phyloP scores from a whole-genome alignment of 768 basidiomycete species.

The Russula griseocarnosa region DNA sequence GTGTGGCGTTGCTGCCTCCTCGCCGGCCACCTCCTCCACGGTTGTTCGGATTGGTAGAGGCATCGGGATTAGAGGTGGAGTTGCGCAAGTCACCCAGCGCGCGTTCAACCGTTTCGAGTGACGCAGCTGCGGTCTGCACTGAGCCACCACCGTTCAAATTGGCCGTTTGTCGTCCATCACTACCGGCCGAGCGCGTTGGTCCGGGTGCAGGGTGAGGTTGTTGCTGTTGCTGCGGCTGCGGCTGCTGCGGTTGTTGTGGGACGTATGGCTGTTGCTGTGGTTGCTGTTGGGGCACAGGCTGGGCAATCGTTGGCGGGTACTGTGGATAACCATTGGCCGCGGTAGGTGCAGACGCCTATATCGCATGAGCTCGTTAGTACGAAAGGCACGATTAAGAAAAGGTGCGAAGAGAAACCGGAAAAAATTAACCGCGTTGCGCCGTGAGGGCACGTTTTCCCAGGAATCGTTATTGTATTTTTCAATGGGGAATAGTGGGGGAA shows the following conservation, averaged over 20 bases:
- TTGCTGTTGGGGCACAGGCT: constrained; percentile 28
- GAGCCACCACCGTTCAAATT: constrained; percentile 41
- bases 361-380: constrained; percentile 17
- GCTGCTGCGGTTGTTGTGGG: constrained; percentile 27
- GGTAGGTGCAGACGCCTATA: constrained; percentile 49
- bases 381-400: constrained; percentile 8
- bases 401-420: constrained; percentile 51
- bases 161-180: constrained; percentile 33
- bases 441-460: constrained; percentile 44
- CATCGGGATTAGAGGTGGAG: constrained; percentile 34
- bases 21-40: constrained; percentile 40
- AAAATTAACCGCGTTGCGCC: constrained; percentile 49
- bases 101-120: constrained; percentile 66
- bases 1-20: constrained; percentile 11
- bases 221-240: constrained; percentile 24
- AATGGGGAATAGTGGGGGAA: constrained; percentile 34
- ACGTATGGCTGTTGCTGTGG: constrained; percentile 30
- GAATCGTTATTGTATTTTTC: constrained; percentile 42
- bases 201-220: constrained; percentile 9
- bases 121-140: constrained; percentile 68
- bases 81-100: constrained; percentile 48
- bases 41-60: constrained; percentile 31
- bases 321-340: constrained; percentile 30
- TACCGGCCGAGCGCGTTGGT: constrained; percentile 28
- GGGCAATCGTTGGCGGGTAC: constrained; percentile 30